phyloP scores from a whole-genome alignment of 495 filamentous ascomycete species.

The Daldinia concentrica region DNA sequence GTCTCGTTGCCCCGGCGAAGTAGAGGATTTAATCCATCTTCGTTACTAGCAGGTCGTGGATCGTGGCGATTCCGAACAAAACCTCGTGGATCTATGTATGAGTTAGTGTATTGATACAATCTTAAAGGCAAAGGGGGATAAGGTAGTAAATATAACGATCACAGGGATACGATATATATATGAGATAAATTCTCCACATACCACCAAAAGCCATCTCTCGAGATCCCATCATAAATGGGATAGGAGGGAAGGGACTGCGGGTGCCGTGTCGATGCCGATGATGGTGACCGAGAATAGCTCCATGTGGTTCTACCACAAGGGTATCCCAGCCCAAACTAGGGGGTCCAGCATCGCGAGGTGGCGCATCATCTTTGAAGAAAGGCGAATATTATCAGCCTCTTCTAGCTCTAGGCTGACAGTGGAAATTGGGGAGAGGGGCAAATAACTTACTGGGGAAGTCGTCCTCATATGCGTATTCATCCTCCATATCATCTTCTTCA shows the following conservation, averaged over 20 bases:
- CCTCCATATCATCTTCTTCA: slow-evolving; percentile 77
- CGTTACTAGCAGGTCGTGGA: slow-evolving; percentile 52
- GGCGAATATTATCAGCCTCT: slow-evolving; percentile 14
- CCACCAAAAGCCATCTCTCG: slow-evolving; percentile 46
- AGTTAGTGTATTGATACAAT: slow-evolving; percentile 36
- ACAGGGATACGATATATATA: slow-evolving; percentile 19
- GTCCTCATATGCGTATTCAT: slow-evolving; percentile 71
- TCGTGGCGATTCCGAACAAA: slow-evolving; percentile 49
- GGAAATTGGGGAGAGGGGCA: slow-evolving; percentile 8
- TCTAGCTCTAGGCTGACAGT: neutral
- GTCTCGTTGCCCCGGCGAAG: slow-evolving; percentile 56
- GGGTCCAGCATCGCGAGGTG: slow-evolving; percentile 48
- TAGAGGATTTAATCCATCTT: slow-evolving; percentile 86
- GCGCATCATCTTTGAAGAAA: slow-evolving; percentile 59
- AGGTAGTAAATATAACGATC: slow-evolving; percentile 7
- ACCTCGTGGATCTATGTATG: slow-evolving; percentile 47
- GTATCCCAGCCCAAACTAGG: slow-evolving; percentile 59
- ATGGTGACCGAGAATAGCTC: slow-evolving; percentile 39
- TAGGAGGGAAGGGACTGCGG: slow-evolving; percentile 48
- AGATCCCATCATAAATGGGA: slow-evolving; percentile 55
- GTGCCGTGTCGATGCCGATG: slow-evolving; percentile 44
- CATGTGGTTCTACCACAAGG: slow-evolving; percentile 50
- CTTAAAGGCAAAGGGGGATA: neutral
- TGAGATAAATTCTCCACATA: neutral
- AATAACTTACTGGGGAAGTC: slow-evolving; percentile 72